Percentiles rank a stretch among this genome's conserved stretches.
Evolutionary conservation across 2,329 filamentous ascomycete species (phyloP).

Genomic region (Penicillium sp.): DNA sequence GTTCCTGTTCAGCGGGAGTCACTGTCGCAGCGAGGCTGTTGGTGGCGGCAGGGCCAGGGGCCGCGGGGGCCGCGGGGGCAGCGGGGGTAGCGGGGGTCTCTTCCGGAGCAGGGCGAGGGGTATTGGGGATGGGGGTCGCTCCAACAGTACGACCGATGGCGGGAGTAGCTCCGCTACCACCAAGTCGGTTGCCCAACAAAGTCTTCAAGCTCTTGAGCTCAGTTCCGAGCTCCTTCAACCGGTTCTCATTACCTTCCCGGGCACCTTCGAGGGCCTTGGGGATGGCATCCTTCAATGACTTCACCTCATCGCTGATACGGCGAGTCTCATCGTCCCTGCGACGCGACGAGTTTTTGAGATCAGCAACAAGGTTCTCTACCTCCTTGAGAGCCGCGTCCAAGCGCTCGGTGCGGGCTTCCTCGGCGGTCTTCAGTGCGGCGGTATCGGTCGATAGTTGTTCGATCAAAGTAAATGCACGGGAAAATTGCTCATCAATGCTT

Average conservation of each 20-base stretch:
- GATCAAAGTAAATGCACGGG: conserved; percentile 82
- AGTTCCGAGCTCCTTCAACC: conserved; percentile 76
- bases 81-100: conserved; percentile 22
- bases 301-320: conserved; percentile 80
- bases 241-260: conserved; percentile 74
- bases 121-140: conserved; percentile 23
- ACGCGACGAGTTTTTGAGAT: conserved; percentile 76
- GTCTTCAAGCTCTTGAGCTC: conserved; percentile 93
- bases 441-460: conserved; percentile 93
- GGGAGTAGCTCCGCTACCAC: conserved; percentile 35
- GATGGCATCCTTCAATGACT: conserved; percentile 74
- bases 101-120: conserved; percentile 22
- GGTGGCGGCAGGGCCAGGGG: conserved; percentile 14
- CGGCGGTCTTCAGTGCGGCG: conserved; percentile 76
- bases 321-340: conserved; percentile 84
- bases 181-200: conserved; percentile 65
- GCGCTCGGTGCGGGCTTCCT: conserved; percentile 76
- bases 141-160: conserved; percentile 31
- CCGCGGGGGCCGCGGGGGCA: conserved; percentile 13
- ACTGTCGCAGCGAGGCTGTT: conserved; percentile 31
- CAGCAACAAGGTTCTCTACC: conserved; percentile 75
- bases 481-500: conserved; percentile 87
- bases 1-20: conserved; percentile 27
- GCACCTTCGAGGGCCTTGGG: conserved; percentile 85
- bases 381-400: conserved; percentile 78